phyloP scores from a whole-genome alignment of 257 asterid species.

The Solanum etuberosum region DNA sequence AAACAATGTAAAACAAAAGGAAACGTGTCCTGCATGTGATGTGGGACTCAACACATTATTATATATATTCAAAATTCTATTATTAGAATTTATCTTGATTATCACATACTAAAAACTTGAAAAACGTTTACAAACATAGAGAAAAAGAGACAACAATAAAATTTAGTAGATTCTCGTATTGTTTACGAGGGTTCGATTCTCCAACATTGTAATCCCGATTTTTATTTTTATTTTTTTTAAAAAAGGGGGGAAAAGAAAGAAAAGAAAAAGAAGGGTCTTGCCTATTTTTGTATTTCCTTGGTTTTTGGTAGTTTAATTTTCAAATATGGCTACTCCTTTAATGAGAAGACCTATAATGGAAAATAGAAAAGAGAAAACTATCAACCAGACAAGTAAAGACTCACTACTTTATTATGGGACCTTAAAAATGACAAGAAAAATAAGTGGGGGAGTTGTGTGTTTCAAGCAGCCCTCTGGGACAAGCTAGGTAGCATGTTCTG shows the following conservation, averaged over 20 bases:
- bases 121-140: not conserved
- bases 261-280: too few species aligned
- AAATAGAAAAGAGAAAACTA: not conserved
- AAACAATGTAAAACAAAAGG: constrained; percentile 42
- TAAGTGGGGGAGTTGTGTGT: not conserved
- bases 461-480: not conserved
- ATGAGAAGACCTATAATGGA: not conserved
- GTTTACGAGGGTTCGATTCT: too few species aligned
- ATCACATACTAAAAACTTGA: not conserved
- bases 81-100: not conserved
- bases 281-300: not conserved
- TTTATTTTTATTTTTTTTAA: too few species aligned
- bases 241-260: too few species aligned
- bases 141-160: not conserved
- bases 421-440: not conserved
- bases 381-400: not conserved
- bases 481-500: not conserved
- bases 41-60: not conserved
- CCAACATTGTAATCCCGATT: too few species aligned
- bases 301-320: not conserved
- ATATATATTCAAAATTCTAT: not conserved
- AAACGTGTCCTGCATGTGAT: not conserved
- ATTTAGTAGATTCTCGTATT: not conserved
- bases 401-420: not conserved
- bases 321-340: not conserved